Percentiles rank a stretch among this genome's conserved stretches.
Conservation (phyloP, 768 basidiomycete genomes). For the Boletus tomentosulus region DNA sequence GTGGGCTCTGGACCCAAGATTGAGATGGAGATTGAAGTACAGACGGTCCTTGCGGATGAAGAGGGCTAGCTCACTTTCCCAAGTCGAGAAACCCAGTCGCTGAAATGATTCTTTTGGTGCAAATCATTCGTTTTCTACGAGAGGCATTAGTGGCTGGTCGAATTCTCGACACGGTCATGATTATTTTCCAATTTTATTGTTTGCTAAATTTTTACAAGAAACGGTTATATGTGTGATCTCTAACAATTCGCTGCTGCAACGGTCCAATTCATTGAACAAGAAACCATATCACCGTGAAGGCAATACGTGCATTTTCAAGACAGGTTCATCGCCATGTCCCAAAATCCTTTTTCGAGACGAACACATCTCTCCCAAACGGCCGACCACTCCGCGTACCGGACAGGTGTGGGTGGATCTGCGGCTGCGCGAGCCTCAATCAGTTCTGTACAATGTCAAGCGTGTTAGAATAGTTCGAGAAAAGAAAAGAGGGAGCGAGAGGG, state of each 20-base stretch:
- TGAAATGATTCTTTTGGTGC: background rate
- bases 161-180: no score
- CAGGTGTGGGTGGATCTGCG: slow-evolving; percentile 57
- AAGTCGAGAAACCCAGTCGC: no score
- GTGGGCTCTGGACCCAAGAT: slow-evolving; percentile 33
- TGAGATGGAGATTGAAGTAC: slow-evolving; percentile 35
- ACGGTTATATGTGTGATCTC: background rate
- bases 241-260: background rate
- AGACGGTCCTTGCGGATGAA: background rate
- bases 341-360: slow-evolving; percentile 77
- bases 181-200: no score
- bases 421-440: slow-evolving; percentile 66
- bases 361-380: slow-evolving; percentile 75
- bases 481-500: background rate
- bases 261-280: background rate
- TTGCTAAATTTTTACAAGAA: no score
- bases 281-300: background rate
- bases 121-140: background rate
- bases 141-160: background rate
- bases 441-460: slow-evolving; percentile 39
- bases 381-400: slow-evolving; percentile 60
- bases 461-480: background rate
- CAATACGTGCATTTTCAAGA: slow-evolving; percentile 1
- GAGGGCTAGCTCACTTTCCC: background rate
- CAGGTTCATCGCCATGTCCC: slow-evolving; percentile 63